A percentile compares a stretch with the other conserved stretches of the same genome.
Evolutionary conservation across 257 asterid genomes (phyloP).

Genomic region (Nicotiana knightiana): DNA sequence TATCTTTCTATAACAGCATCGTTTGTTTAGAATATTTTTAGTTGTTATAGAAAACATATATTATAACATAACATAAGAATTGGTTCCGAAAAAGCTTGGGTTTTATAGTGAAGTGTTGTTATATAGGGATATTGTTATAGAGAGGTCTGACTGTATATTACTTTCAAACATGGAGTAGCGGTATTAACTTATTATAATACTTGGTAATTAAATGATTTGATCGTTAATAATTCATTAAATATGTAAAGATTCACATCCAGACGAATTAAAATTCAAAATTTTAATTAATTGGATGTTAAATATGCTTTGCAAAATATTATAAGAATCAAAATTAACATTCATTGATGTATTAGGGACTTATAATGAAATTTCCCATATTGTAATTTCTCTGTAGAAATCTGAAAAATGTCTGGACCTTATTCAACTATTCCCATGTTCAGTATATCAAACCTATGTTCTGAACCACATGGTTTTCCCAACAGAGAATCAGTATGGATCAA

Average conservation of each 20-base stretch:
- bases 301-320: not conserved
- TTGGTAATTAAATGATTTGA: not conserved
- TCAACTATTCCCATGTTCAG: conserved; percentile 37
- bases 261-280: no score
- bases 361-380: not conserved
- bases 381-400: not conserved
- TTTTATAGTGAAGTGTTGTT: no score
- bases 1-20: no score
- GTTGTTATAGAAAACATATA: no score
- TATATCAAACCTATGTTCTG: conserved; percentile 4
- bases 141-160: no score
- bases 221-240: not conserved
- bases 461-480: conserved; percentile 27
- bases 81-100: no score
- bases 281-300: no score
- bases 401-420: conserved; percentile 16
- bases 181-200: no score
- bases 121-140: no score
- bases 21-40: no score
- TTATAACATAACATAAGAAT: no score
- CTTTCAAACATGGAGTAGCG: not conserved
- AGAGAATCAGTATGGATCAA: conserved; percentile 19
- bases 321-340: not conserved
- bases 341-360: not conserved
- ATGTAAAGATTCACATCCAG: not conserved